A percentile compares a stretch with the other conserved stretches of the same genome.
phyloP scores from a whole-genome alignment of 2,329 filamentous ascomycete species.

The Botrytis tulipae region DNA sequence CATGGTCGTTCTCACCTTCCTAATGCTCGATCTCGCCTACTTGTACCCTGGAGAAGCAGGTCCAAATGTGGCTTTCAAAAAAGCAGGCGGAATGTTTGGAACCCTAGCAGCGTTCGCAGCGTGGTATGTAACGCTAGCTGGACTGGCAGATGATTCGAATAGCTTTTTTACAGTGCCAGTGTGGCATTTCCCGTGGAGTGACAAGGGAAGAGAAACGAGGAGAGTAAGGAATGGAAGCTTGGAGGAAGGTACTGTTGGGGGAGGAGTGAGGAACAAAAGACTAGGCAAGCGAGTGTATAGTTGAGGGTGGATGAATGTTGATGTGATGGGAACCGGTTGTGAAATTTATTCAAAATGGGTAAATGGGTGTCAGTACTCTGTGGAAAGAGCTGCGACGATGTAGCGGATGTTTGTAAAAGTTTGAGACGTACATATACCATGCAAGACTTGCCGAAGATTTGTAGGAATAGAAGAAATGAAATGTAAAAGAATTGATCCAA shows the following conservation, averaged over 20 bases:
- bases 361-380: neutral
- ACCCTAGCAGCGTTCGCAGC: neutral
- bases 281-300: neutral
- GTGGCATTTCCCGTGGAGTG: neutral
- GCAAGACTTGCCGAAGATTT: neutral
- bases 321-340: neutral
- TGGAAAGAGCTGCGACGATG: neutral
- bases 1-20: neutral
- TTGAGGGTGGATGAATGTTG: neutral
- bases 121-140: neutral
- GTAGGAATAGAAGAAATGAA: neutral
- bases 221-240: neutral
- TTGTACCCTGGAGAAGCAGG: neutral
- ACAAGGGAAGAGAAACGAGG: neutral
- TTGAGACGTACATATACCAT: neutral
- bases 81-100: neutral
- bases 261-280: neutral
- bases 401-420: neutral
- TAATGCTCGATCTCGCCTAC: neutral
- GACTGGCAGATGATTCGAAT: neutral
- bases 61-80: neutral
- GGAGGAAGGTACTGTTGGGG: neutral
- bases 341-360: neutral
- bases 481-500: neutral
- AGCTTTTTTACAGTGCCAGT: neutral